A percentile compares a stretch with the other conserved stretches of the same genome.
Evolutionary conservation across 371 early-diverging fungal species (phyloP).

Genomic region (Amoeboaphelidium protococcarum): DNA sequence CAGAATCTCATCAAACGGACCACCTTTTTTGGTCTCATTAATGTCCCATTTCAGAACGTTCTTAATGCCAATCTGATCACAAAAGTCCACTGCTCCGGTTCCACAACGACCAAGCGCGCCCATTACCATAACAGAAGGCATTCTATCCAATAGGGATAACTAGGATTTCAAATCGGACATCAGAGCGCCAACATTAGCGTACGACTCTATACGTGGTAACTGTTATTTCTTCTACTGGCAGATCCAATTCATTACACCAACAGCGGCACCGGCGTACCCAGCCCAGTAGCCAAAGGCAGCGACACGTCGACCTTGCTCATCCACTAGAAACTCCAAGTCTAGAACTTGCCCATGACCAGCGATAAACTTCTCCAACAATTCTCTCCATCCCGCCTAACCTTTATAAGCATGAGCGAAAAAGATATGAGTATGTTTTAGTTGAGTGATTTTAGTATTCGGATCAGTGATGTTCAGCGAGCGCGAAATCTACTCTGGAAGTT

Average conservation of each 20-base stretch:
- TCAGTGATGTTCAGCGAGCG: too few relatives aligned
- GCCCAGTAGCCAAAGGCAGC: constrained; percentile 94
- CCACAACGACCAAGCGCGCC: constrained; percentile 93
- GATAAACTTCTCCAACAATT: constrained; percentile 53
- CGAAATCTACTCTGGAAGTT: too few relatives aligned
- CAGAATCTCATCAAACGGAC: constrained; percentile 75
- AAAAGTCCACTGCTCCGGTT: constrained; percentile 58
- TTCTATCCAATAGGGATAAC: constrained; percentile 27
- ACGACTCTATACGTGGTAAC: constrained; percentile 50
- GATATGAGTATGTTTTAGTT: constrained; percentile 81
- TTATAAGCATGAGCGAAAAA: constrained; percentile 96
- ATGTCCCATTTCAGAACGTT: constrained; percentile 85
- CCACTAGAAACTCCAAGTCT: constrained; percentile 76
- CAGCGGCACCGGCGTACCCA: constrained; percentile 79
- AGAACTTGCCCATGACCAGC: constrained; percentile 61
- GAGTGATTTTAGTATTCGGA: constrained; percentile 54
- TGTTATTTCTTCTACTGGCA: constrained; percentile 23
- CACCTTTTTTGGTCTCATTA: constrained; percentile 65
- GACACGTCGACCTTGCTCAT: constrained; percentile 56
- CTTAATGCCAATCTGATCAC: constrained; percentile 54
- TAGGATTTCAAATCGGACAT: constrained; percentile 36
- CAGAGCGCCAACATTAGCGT: constrained; percentile 51
- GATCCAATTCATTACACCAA: constrained; percentile 75
- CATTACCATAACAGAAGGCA: constrained; percentile 78
- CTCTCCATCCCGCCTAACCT: constrained; percentile 76